Conservation (phyloP, 2,329 filamentous ascomycete species). For the Blastomyces parvus region DNA sequence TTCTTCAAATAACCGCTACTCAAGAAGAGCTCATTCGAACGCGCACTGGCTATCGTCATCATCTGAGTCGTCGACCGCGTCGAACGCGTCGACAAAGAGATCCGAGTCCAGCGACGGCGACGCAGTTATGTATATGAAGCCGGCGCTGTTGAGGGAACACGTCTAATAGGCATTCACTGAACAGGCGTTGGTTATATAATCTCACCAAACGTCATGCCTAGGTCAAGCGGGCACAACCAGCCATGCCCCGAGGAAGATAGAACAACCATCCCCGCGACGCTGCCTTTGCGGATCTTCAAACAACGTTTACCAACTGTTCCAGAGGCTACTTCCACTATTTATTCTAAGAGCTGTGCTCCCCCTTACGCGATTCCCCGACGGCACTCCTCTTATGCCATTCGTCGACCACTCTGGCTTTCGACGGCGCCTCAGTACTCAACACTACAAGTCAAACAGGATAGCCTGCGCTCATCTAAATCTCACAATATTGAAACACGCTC, state of each 20-base stretch:
- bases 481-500: neutral
- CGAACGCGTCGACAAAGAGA: slow-evolving; percentile 26
- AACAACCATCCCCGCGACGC: slow-evolving; percentile 24
- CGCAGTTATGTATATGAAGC: slow-evolving; percentile 20
- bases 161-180: slow-evolving; percentile 10
- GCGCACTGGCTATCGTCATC: slow-evolving; percentile 12
- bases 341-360: slow-evolving; percentile 14
- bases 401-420: neutral
- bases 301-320: slow-evolving; percentile 19
- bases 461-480: neutral
- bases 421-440: neutral
- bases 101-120: slow-evolving; percentile 23
- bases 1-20: slow-evolving; percentile 19
- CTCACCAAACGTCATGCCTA: neutral
- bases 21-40: slow-evolving; percentile 25
- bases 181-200: neutral
- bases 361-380: slow-evolving; percentile 21
- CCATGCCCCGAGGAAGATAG: slow-evolving; percentile 4
- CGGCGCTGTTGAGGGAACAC: slow-evolving; percentile 17
- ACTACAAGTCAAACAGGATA: neutral
- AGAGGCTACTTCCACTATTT: slow-evolving; percentile 3
- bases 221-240: neutral
- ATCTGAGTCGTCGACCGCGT: slow-evolving; percentile 23
- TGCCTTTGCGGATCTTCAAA: slow-evolving; percentile 46
- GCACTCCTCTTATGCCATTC: slow-evolving; percentile 19